These are phyloP conservation scores for Diplotaxis tenuifolia DNA, from an alignment of 345 rosid species.

Conservation along the genomic window DNA sequence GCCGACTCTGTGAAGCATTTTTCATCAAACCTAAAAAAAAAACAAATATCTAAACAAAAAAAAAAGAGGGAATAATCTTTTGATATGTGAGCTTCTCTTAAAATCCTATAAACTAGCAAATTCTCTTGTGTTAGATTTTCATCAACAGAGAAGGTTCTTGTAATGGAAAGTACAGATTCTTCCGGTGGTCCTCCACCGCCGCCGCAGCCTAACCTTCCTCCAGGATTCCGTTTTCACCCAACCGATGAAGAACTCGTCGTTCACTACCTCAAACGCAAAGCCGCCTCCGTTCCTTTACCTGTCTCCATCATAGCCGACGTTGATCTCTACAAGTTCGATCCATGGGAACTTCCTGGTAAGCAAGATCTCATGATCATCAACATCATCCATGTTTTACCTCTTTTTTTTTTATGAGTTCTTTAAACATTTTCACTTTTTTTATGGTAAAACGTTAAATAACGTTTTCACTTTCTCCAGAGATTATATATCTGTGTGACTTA, in stretches of 20 bases:
- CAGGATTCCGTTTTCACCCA: slow-evolving; percentile 97
- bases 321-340: slow-evolving; percentile 93
- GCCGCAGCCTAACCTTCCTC: slow-evolving; percentile 66
- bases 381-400: neutral
- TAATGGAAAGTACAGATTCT: slow-evolving; percentile 84
- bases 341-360: slow-evolving; percentile 97
- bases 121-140: slow-evolving; percentile 9
- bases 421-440: neutral
- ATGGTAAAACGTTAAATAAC: too few species aligned
- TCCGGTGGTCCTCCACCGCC: slow-evolving; percentile 57
- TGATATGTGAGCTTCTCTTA: neutral
- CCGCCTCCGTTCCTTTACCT: slow-evolving; percentile 71
- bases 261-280: slow-evolving; percentile 92
- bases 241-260: slow-evolving; percentile 96
- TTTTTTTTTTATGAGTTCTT: neutral
- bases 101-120: neutral
- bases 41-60: neutral
- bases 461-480: too few species aligned
- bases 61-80: neutral
- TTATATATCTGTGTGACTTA: slow-evolving; percentile 1
- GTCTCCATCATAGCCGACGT: slow-evolving; percentile 89
- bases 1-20: slow-evolving; percentile 36
- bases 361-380: neutral
- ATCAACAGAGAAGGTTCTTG: neutral
- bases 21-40: slow-evolving; percentile 10